Percentiles rank a stretch among this genome's conserved stretches.
phyloP scores from a whole-genome alignment of 139 green algal genomes.

The Chlorella sp. region DNA sequence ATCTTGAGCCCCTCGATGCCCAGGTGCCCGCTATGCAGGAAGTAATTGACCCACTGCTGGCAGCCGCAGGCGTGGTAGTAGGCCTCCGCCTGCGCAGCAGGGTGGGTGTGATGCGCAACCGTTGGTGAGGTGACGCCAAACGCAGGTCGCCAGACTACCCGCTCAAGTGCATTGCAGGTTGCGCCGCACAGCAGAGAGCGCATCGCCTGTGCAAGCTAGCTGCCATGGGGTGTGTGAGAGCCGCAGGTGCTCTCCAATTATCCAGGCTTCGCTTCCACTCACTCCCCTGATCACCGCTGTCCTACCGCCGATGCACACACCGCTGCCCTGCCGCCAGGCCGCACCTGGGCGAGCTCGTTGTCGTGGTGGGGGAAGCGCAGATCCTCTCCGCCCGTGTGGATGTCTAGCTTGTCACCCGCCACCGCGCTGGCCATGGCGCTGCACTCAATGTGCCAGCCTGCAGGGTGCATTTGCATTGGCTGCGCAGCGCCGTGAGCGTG shows the following conservation, averaged over 20 bases:
- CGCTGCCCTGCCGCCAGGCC: background rate
- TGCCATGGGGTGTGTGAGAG: conserved; percentile 99
- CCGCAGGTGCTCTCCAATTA: conserved; percentile 80
- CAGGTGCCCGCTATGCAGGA: conserved; percentile 96
- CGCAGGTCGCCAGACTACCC: background rate
- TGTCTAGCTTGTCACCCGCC: conserved; percentile 90
- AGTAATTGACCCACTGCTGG: conserved; percentile 98
- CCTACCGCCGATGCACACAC: conserved; percentile 27
- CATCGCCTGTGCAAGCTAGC: conserved; percentile 93
- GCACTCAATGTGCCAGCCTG: conserved; percentile 99
- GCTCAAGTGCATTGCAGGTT: no score
- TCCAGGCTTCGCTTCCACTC: no score
- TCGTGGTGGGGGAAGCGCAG: conserved; percentile 99
- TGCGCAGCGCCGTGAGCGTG: no score
- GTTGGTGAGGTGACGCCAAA: background rate
- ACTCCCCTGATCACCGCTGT: no score
- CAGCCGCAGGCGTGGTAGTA: conserved; percentile 70
- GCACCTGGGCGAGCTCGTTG: conserved; percentile 96
- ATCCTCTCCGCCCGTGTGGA: conserved; percentile 96
- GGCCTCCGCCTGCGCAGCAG: conserved; percentile 64
- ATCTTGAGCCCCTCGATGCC: conserved; percentile 99
- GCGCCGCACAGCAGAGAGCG: no score
- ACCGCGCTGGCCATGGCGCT: conserved; percentile 94
- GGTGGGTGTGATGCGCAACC: background rate
- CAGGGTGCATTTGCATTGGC: background rate